These are phyloP conservation scores for Medicago truncatula DNA, from an alignment of 306 rosid species.

Conservation along the genomic window DNA sequence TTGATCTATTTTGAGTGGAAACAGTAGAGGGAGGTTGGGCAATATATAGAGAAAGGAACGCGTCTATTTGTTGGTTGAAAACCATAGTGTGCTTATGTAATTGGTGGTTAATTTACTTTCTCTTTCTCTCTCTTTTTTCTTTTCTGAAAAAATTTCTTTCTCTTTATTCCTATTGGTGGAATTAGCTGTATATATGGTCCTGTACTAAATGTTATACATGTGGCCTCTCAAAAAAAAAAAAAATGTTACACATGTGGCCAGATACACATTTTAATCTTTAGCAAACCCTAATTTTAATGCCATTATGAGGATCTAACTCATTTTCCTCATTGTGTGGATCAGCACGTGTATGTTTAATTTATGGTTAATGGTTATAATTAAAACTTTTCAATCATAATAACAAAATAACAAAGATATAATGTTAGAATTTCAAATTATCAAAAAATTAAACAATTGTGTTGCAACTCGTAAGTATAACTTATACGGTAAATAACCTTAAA, in stretches of 20 bases:
- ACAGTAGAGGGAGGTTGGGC: slow-evolving; percentile 44
- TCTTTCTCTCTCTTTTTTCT: too few relatives aligned
- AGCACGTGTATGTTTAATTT: background rate
- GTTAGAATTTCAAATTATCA: too few relatives aligned
- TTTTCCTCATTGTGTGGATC: slow-evolving; percentile 32
- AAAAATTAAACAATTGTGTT: too few relatives aligned
- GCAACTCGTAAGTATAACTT: too few relatives aligned
- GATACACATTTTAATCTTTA: slow-evolving; percentile 52
- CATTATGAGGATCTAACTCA: slow-evolving; percentile 11
- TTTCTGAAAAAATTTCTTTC: background rate
- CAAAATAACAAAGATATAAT: too few relatives aligned
- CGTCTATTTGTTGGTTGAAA: slow-evolving; percentile 40
- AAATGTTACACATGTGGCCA: slow-evolving; percentile 36
- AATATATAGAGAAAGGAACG: slow-evolving; percentile 38
- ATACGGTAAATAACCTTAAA: too few relatives aligned
- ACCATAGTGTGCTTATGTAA: slow-evolving; percentile 2
- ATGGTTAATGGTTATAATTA: background rate
- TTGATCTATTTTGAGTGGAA: slow-evolving; percentile 36
- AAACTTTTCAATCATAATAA: background rate
- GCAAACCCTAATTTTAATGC: slow-evolving; percentile 60
- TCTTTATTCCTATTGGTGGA: slow-evolving; percentile 57
- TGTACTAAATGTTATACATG: slow-evolving; percentile 35
- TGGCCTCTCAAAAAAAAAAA: slow-evolving; percentile 1
- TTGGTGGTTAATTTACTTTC: slow-evolving; percentile 8
- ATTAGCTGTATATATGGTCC: slow-evolving; percentile 55